Conservation (phyloP, 2,329 filamentous ascomycete genomes). For the Exutisphaerella laricina region DNA sequence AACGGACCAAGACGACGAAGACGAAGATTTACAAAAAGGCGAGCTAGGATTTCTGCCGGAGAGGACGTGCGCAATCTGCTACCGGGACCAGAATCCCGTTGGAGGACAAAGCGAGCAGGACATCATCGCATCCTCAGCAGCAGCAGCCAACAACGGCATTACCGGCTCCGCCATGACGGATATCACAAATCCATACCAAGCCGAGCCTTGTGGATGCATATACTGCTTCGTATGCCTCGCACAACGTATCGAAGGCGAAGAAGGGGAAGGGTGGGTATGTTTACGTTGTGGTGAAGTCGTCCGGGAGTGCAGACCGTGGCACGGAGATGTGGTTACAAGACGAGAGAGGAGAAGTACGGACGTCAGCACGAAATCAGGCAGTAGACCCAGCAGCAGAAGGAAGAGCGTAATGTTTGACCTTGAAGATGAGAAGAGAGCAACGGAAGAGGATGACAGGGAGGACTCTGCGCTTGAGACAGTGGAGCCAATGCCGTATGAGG, state of each 20-base stretch:
- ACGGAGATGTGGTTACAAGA: conserved; percentile 66
- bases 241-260: conserved; percentile 80
- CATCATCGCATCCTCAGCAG: conserved; percentile 55
- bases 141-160: conserved; percentile 56
- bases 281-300: conserved; percentile 79
- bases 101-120: conserved; percentile 63
- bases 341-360: conserved; percentile 10
- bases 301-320: conserved; percentile 85
- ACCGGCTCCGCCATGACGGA: conserved; percentile 86
- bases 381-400: conserved; percentile 10
- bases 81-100: conserved; percentile 80
- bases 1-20: conserved; percentile 42
- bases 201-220: conserved; percentile 79
- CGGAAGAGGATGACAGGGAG: conserved; percentile 15
- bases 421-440: conserved; percentile 19
- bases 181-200: conserved; percentile 92
- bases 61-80: conserved; percentile 93
- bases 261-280: conserved; percentile 91
- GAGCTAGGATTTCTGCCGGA: conserved; percentile 84
- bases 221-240: conserved; percentile 98
- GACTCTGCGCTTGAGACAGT: conserved; percentile 18
- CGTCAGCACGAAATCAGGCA: conserved; percentile 9
- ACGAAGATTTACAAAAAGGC: conserved; percentile 42
- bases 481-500: conserved; percentile 29
- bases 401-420: conserved; percentile 30